These are phyloP conservation scores for Kappamyces sp. DNA, from an alignment of 192 early-diverging fungal species.

Conservation along the genomic window DNA sequence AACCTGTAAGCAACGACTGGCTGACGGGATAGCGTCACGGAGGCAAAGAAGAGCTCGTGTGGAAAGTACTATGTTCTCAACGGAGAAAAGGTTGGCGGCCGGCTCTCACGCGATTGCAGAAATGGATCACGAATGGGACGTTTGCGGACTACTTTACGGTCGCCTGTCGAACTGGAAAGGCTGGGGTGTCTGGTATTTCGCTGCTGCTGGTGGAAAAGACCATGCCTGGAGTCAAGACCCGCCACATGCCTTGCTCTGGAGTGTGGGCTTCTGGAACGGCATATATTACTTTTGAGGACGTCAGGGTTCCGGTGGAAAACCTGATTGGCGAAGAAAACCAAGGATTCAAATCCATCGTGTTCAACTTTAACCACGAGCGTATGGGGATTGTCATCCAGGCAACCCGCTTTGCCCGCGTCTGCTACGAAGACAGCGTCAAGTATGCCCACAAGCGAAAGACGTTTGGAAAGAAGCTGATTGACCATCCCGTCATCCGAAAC, in stretches of 20 bases:
- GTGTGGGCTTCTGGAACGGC: constrained; percentile 70
- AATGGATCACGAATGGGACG: constrained; percentile 51
- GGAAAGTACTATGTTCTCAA: constrained; percentile 61
- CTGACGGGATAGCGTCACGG: no score
- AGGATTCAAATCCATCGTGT: constrained; percentile 69
- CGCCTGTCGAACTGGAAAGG: constrained; percentile 66
- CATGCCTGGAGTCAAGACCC: constrained; percentile 60
- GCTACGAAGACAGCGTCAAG: constrained; percentile 58
- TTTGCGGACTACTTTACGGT: constrained; percentile 74
- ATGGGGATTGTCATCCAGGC: constrained; percentile 61
- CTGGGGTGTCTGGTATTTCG: constrained; percentile 66
- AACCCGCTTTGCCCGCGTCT: constrained; percentile 72
- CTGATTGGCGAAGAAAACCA: constrained; percentile 71
- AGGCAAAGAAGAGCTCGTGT: constrained; percentile 38
- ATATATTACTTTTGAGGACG: constrained; percentile 66
- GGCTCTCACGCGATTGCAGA: constrained; percentile 1
- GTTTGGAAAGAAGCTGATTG: constrained; percentile 60
- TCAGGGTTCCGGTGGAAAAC: constrained; percentile 65
- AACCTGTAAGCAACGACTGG: constrained; percentile 54
- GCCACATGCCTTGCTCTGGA: constrained; percentile 69
- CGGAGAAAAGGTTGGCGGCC: constrained; percentile 71
- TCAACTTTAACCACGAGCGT: constrained; percentile 49
- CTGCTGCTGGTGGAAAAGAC: constrained; percentile 61
- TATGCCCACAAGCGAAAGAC: constrained; percentile 63
- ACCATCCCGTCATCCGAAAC: constrained; percentile 70